Percentiles rank a stretch among this genome's conserved stretches.
Conservation (phyloP, 1,284 basidiomycete species). For the Leccinum subspadiceum region DNA sequence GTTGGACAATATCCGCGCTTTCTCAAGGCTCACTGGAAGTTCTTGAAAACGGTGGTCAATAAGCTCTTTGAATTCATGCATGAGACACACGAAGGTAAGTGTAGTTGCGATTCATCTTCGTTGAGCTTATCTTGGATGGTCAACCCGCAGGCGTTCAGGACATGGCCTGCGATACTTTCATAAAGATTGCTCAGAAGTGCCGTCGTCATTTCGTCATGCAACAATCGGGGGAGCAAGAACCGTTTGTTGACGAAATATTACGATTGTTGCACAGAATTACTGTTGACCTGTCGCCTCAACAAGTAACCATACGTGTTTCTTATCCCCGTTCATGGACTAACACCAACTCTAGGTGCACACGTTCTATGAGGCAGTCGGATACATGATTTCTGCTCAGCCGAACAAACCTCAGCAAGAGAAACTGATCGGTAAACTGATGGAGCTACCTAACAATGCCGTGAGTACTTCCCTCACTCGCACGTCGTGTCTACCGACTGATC, state of each 20-base stretch:
- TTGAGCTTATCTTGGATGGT: constrained; percentile 6
- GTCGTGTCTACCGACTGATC: constrained; percentile 7
- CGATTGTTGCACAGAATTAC: constrained; percentile 92
- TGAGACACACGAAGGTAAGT: constrained; percentile 93
- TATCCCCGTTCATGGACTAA: constrained; percentile 2
- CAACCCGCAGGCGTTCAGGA: constrained; percentile 86
- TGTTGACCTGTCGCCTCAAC: constrained; percentile 91
- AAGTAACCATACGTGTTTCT: constrained; percentile 46
- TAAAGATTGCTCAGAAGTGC: constrained; percentile 99
- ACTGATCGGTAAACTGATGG: constrained; percentile 94
- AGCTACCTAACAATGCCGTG: constrained; percentile 94
- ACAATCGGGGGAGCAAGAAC: constrained; percentile 95
- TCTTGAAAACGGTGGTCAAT: constrained; percentile 99
- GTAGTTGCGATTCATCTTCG: not conserved
- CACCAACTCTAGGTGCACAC: constrained; percentile 72
- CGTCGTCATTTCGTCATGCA: constrained; percentile 98
- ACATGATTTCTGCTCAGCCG: constrained; percentile 99
- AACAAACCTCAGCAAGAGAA: constrained; percentile 97
- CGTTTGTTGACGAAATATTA: constrained; percentile 98
- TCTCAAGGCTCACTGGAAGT: constrained; percentile 99
- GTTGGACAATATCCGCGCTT: constrained; percentile 99
- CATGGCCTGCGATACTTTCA: constrained; percentile 99
- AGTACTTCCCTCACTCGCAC: constrained; percentile 29
- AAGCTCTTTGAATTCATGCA: constrained; percentile 99
- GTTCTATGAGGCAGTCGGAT: constrained; percentile 97